These are phyloP conservation scores for Albophoma yamanashiensis DNA, from an alignment of 2,329 filamentous ascomycete genomes.

Conservation along the genomic window DNA sequence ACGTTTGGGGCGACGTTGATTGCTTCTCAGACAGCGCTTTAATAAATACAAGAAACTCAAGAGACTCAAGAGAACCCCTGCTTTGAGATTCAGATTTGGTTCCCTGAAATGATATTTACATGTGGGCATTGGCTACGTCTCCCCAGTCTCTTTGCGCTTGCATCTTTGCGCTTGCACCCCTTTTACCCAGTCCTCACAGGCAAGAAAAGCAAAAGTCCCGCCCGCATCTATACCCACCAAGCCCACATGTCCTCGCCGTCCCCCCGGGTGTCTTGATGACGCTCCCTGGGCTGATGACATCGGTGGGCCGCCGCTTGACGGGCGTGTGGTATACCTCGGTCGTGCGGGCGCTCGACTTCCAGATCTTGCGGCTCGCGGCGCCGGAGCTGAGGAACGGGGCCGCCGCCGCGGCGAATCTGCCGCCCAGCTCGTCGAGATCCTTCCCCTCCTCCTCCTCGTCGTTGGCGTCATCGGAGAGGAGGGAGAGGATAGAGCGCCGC, in stretches of 20 bases:
- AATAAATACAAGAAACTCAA: neutral
- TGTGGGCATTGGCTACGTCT: neutral
- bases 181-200: conserved; percentile 12
- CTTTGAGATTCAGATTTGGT: neutral
- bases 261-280: conserved; percentile 37
- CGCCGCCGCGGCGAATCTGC: conserved; percentile 1
- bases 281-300: conserved; percentile 12
- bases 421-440: conserved; percentile 17
- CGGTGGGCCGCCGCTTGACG: conserved; percentile 9
- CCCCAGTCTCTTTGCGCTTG: neutral
- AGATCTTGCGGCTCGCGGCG: conserved; percentile 11
- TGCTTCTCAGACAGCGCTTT: neutral
- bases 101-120: neutral
- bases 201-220: conserved; percentile 52
- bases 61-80: neutral
- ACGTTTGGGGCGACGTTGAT: conserved; percentile 6
- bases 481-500: conserved; percentile 28
- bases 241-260: conserved; percentile 39
- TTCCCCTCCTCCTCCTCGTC: conserved; percentile 13
- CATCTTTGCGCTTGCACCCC: neutral
- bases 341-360: conserved; percentile 17
- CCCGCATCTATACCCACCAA: conserved; percentile 43
- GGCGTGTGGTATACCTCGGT: conserved; percentile 17
- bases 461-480: conserved; percentile 24
- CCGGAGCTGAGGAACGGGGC: conserved; percentile 8